Conservation (phyloP, 768 basidiomycete species). For the Clavulina sp. region DNA sequence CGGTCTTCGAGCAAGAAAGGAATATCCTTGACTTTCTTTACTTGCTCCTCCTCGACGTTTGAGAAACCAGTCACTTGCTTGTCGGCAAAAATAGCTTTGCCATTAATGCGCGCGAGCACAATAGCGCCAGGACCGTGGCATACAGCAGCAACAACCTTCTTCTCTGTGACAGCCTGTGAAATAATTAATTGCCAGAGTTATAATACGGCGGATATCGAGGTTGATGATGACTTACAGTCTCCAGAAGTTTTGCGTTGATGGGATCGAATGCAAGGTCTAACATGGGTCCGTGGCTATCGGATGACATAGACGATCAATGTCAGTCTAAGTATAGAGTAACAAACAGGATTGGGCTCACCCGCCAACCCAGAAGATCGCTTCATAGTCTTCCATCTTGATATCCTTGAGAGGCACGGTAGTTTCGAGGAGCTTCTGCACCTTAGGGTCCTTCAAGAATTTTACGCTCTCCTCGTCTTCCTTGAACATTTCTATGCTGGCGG, state of each 20-base stretch:
- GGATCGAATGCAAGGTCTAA: slow-evolving; percentile 48
- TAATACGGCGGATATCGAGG: not conserved
- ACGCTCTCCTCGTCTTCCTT: slow-evolving; percentile 33
- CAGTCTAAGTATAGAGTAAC: not conserved
- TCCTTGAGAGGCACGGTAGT: slow-evolving; percentile 43
- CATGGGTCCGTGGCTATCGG: slow-evolving; percentile 40
- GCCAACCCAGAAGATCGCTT: slow-evolving; percentile 61
- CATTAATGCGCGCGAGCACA: slow-evolving; percentile 34
- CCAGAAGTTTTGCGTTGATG: slow-evolving; percentile 38
- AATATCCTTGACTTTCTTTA: slow-evolving; percentile 30
- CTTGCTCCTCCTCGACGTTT: slow-evolving; percentile 44
- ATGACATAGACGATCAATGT: not conserved
- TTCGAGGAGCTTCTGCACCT: slow-evolving; percentile 34
- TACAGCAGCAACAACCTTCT: slow-evolving; percentile 52
- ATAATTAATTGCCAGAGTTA: not conserved
- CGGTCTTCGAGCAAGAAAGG: slow-evolving; percentile 59
- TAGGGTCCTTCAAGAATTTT: slow-evolving; percentile 41
- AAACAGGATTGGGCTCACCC: slow-evolving; percentile 23
- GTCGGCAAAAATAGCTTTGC: slow-evolving; percentile 48
- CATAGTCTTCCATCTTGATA: slow-evolving; percentile 42
- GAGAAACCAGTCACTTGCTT: slow-evolving; percentile 48
- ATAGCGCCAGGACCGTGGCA: slow-evolving; percentile 73
- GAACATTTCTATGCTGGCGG: slow-evolving; percentile 34
- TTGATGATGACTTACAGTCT: slow-evolving; percentile 25
- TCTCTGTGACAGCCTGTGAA: slow-evolving; percentile 15